Base-by-base conservation (phyloP, 192 early-diverging fungal genomes). In the Coemansia sp. region DNA sequence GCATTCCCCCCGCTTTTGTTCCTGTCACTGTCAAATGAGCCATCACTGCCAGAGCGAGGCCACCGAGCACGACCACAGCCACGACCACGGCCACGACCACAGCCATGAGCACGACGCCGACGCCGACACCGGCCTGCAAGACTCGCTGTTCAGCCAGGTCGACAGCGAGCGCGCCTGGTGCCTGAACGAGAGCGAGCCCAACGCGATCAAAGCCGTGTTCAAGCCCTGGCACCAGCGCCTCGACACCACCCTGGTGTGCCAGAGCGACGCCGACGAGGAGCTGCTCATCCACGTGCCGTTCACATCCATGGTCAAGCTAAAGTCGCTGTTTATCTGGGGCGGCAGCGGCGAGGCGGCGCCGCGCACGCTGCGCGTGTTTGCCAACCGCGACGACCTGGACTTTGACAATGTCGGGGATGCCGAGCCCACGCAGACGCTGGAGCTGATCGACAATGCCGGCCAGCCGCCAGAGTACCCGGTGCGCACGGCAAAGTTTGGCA, bases 261-360 rank as follows among this genome's bases (percentile, higher is more conserved):
- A 87, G 50, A 87, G 85, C 39, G 93, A 95, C 67, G 82, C 84
- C 0, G 96, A 99, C 78, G 90, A 90, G 40, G 90, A 95, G 70
- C 76, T 99, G 12, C 87, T 99, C 39, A 58, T 99, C 10, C 77
- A 79, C 58, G 87, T 98, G 34, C 94, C 94, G 79, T 94, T 98
- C 65, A 94, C 88, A 17, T 91, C 86, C 3, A 83, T 77, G 68
- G 84, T 97, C 40, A 95, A 95, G 62, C 78, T 99, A 42, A 92
- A 91, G 57, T 90, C 88, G 5, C 93, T 99, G 34, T 81, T 86
- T 5, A 40, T 99, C 27, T 80, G 87, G 42, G 85, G 85, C 31
- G 84, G 80, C 6, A 57, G 70, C 28, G 82, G 76, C 21, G 81
- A 80, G 21, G 44, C 67, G 10, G 76, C 86, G 11, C 93, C 93